Base-by-base conservation (phyloP, 768 basidiomycete genomes). In the Russula brevipes region DNA sequence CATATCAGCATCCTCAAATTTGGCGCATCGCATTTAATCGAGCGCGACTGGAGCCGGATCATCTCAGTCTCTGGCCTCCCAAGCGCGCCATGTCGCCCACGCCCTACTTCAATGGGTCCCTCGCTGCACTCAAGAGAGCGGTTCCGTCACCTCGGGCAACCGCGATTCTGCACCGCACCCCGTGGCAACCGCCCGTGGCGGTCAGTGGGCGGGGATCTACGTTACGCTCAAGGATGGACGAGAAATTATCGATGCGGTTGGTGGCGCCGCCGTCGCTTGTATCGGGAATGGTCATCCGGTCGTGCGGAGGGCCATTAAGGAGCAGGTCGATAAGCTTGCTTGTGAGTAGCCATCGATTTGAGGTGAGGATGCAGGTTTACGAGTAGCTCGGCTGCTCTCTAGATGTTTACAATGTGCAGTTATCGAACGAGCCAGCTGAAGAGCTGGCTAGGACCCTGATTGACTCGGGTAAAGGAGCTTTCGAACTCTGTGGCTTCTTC, bases 381-480 rank as follows among this genome's bases (percentile, higher is more conserved):
- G n/a, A 35, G 45, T 47, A 31, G 38, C 17, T 16, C 4, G 36
- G 5, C 14, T 12, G 24, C 24, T 12, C 35, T 56, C 6, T 51
- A 92, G 91, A 93, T 80, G 87, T 91, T 5, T 94, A 92, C 70
- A 92, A 88, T 66, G 86, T 91, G 84, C 91, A 93, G 70, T 72
- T 92, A 19, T 86, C 89, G 8, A 93, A 85, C 66, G 79, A 84
- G 57, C 89, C 91, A 54, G 91, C 93, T 11, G 91, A 94, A 69
- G 82, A 85, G 54, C 80, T 95, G 31, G 91, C 91, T 1, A 80
- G 83, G 47, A 71, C 81, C 16, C 74, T 94, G 30, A 76, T 91
- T 4, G 79, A 81, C n/a, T 77, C 76, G 5, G 84, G 89, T 59
- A 77, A 87, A 41, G 88, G 91, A 14, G 89, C 87, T 2, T 94